Evolutionary conservation across 2,329 filamentous ascomycete species (phyloP).

Genomic region (Colletotrichum melonis): DNA sequence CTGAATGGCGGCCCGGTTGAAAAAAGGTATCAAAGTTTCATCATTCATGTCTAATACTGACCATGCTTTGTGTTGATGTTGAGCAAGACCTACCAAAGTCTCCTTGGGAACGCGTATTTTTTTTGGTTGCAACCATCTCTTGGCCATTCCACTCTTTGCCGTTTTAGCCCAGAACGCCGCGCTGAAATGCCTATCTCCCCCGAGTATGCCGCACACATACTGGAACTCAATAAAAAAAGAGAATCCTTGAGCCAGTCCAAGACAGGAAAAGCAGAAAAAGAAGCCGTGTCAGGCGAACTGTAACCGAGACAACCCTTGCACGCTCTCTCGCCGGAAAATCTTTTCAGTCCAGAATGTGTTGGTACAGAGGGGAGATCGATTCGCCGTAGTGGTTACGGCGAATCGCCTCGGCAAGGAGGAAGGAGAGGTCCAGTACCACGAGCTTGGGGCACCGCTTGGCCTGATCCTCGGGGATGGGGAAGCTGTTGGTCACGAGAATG

Average conservation of each 20-base stretch:
- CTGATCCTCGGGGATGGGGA: slow-evolving; percentile 85
- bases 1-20: slow-evolving; percentile 32
- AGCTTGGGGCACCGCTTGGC: slow-evolving; percentile 81
- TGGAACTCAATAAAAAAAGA: slow-evolving; percentile 13
- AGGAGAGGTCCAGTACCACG: slow-evolving; percentile 88
- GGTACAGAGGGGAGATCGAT: slow-evolving; percentile 77
- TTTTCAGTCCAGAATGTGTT: slow-evolving; percentile 68
- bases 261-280: slow-evolving; percentile 21
- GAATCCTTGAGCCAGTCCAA: slow-evolving; percentile 16
- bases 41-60: slow-evolving; percentile 37
- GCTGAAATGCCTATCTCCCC: slow-evolving; percentile 42
- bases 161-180: slow-evolving; percentile 43
- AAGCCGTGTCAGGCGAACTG: slow-evolving; percentile 20
- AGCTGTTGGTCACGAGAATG: slow-evolving; percentile 97
- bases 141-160: slow-evolving; percentile 29
- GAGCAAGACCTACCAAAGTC: slow-evolving; percentile 24
- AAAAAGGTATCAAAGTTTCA: slow-evolving; percentile 34
- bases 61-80: slow-evolving; percentile 12
- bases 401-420: slow-evolving; percentile 90
- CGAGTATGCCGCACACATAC: slow-evolving; percentile 30
- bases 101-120: slow-evolving; percentile 22
- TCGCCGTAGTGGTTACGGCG: slow-evolving; percentile 97
- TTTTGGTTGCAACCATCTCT: slow-evolving; percentile 37
- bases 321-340: slow-evolving; percentile 10
- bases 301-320: slow-evolving; percentile 40